Percentiles rank a stretch among this genome's conserved stretches.
Evolutionary conservation across 2,329 filamentous ascomycete genomes (phyloP).

Genomic region (Aspergillus unguis): DNA sequence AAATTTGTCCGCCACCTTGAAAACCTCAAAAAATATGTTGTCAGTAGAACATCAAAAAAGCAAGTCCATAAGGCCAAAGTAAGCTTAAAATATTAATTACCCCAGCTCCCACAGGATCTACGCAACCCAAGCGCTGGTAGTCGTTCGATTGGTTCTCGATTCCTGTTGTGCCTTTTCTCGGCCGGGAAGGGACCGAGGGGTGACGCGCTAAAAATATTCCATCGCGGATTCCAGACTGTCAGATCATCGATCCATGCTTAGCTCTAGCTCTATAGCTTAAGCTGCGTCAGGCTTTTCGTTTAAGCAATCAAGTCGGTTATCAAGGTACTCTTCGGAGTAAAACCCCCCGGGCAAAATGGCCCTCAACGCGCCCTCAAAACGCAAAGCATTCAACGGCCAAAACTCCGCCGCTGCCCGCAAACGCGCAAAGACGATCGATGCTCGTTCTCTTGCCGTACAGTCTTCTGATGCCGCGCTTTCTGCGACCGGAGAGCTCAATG

Average conservation of each 20-base stretch:
- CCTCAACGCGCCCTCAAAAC: conserved; percentile 29
- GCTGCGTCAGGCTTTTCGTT: neutral
- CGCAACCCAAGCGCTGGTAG: conserved; percentile 11
- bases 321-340: neutral
- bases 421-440: conserved; percentile 44
- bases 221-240: conserved; percentile 12
- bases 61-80: conserved; percentile 1
- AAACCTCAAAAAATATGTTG: no score
- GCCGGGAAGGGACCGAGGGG: conserved; percentile 16
- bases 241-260: neutral
- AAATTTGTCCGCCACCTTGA: no score
- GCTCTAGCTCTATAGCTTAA: neutral
- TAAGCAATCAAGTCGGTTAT: neutral
- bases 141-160: conserved; percentile 16
- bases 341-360: conserved; percentile 28
- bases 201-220: conserved; percentile 23
- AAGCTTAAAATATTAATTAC: conserved; percentile 16
- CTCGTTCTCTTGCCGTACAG: conserved; percentile 44
- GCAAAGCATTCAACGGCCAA: conserved; percentile 27
- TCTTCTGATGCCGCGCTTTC: conserved; percentile 49
- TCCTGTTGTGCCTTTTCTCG: conserved; percentile 16
- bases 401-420: conserved; percentile 36
- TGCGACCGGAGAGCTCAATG: conserved; percentile 73
- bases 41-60: neutral
- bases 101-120: conserved; percentile 18